These are phyloP conservation scores for Avena eriantha DNA, from an alignment of 176 grass and related monocot species.

Conservation along the genomic window DNA sequence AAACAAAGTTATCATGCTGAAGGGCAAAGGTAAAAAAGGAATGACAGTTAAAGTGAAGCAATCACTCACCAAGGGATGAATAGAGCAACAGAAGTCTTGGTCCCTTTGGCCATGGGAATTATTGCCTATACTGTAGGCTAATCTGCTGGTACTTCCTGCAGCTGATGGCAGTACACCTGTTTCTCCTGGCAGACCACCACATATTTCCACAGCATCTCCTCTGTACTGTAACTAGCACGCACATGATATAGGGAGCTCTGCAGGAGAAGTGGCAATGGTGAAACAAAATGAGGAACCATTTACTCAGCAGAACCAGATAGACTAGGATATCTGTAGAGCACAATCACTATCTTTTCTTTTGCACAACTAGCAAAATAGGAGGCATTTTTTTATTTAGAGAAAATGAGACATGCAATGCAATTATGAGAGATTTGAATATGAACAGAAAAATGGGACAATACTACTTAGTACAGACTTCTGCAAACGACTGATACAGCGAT, in stretches of 20 bases:
- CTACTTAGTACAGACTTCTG: conserved; percentile 25
- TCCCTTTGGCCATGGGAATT: conserved; percentile 41
- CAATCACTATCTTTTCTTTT: background rate
- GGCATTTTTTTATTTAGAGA: background rate
- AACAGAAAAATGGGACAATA: conserved; percentile 7
- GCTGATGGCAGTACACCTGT: conserved; percentile 26
- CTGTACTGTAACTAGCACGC: conserved; percentile 24
- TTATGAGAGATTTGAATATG: conserved; percentile 32
- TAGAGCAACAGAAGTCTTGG: conserved; percentile 35
- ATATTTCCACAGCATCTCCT: conserved; percentile 40
- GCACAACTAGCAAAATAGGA: conserved; percentile 16
- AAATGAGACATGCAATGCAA: background rate
- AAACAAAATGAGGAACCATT: conserved; percentile 35
- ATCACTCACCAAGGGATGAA: conserved; percentile 37
- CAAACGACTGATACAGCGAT: conserved; percentile 26
- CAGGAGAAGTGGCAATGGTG: conserved; percentile 26
- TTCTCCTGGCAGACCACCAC: conserved; percentile 45
- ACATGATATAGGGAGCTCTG: conserved; percentile 23
- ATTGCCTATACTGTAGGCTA: conserved; percentile 44
- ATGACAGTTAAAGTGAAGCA: conserved; percentile 1
- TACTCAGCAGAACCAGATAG: background rate
- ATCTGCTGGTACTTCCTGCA: conserved; percentile 46
- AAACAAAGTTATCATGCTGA: conserved; percentile 13
- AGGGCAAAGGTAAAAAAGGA: background rate
- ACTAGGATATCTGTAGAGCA: background rate